Conservation (phyloP, 2,329 filamentous ascomycete species). For the Diaporthe vexans region DNA sequence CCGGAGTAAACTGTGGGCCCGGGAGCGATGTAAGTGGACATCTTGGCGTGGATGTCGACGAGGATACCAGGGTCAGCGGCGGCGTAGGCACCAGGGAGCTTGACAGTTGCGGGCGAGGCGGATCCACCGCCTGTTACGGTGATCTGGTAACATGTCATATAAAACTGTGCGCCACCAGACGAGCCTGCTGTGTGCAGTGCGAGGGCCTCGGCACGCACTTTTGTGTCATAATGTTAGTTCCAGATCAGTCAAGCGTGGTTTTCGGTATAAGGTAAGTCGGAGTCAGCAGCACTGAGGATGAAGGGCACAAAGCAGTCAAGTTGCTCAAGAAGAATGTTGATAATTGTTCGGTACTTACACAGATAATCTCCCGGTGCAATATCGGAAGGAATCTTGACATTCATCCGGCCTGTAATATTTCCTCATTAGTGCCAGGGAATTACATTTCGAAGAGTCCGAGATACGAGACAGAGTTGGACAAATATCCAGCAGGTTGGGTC, state of each 20-base stretch:
- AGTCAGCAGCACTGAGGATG: too few relatives aligned
- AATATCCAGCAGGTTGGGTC: too few relatives aligned
- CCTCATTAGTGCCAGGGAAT: not conserved
- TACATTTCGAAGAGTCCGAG: not conserved
- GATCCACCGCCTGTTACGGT: constrained; percentile 49
- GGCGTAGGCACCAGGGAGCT: constrained; percentile 60
- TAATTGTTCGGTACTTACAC: not conserved
- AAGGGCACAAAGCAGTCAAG: not conserved
- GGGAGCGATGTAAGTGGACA: constrained; percentile 58
- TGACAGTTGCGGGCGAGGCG: constrained; percentile 50
- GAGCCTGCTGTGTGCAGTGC: constrained; percentile 60
- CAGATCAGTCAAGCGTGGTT: not conserved
- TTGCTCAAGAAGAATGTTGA: not conserved
- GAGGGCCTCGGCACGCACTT: constrained; percentile 62
- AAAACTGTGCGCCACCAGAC: constrained; percentile 53
- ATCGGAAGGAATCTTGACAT: constrained; percentile 52
- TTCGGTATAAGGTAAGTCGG: too few relatives aligned
- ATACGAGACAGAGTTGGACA: too few relatives aligned
- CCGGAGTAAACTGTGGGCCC: constrained; percentile 58
- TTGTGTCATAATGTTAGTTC: not conserved
- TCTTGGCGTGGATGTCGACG: constrained; percentile 61
- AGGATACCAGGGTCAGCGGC: constrained; percentile 60
- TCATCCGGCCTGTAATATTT: constrained; percentile 49
- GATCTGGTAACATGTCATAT: constrained; percentile 57
- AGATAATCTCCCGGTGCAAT: constrained; percentile 57